phyloP scores from a whole-genome alignment of 352 stramenopile genomes.

The Phytophthora vignae region DNA sequence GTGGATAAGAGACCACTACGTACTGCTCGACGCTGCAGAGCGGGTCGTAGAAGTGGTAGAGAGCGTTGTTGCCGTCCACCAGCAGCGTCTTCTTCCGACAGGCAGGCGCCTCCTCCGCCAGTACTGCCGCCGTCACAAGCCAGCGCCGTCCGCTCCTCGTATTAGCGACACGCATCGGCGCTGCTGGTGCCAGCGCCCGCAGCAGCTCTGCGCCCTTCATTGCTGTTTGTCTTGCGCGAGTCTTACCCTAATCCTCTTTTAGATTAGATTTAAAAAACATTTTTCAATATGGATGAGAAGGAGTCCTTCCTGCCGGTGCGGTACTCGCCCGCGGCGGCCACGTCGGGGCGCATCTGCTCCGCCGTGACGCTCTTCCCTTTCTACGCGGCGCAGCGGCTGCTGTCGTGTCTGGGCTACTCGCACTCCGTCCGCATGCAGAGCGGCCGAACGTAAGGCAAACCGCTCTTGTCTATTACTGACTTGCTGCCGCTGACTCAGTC shows the following conservation, averaged over 20 bases:
- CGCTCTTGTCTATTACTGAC: neutral
- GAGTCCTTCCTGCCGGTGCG: conserved; percentile 45
- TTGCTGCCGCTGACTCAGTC: neutral
- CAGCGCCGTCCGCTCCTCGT: conserved; percentile 8
- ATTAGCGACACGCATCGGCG: neutral
- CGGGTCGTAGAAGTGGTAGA: conserved; percentile 70
- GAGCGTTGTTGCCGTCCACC: conserved; percentile 72
- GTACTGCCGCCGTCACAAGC: conserved; percentile 13
- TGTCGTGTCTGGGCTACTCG: conserved; percentile 80
- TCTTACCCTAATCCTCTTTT: neutral
- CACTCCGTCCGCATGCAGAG: conserved; percentile 75
- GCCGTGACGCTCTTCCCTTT: conserved; percentile 70
- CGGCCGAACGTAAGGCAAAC: conserved; percentile 59
- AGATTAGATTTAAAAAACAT: too few species aligned
- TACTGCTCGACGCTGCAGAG: conserved; percentile 45
- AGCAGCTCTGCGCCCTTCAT: conserved; percentile 18
- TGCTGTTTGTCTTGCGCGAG: neutral
- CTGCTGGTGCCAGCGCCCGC: neutral
- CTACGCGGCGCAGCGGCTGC: conserved; percentile 63
- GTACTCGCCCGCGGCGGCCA: conserved; percentile 14
- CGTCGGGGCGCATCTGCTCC: conserved; percentile 51
- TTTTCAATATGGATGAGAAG: conserved; percentile 17
- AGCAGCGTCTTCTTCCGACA: conserved; percentile 54
- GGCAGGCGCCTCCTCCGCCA: neutral
- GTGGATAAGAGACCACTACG: conserved; percentile 3